These are phyloP conservation scores for Xanthoceras sorbifolium DNA, from an alignment of 345 rosid species.

Conservation along the genomic window DNA sequence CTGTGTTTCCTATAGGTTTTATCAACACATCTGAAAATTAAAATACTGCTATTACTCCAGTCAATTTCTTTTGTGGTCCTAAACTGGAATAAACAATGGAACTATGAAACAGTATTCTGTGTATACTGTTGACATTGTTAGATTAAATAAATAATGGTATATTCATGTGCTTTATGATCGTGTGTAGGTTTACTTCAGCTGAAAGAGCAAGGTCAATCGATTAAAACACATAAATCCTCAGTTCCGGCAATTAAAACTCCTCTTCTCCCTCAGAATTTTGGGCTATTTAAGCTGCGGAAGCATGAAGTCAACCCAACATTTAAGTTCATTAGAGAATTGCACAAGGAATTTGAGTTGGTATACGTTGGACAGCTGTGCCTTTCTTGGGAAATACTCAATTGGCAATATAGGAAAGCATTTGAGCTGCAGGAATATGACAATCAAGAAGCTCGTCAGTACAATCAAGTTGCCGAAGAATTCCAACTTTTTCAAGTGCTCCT, in stretches of 20 bases:
- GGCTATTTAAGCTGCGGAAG: constrained; percentile 46
- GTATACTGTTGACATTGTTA: not conserved
- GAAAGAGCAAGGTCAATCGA: constrained; percentile 36
- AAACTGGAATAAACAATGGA: not conserved
- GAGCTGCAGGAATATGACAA: constrained; percentile 48
- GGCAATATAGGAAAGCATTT: constrained; percentile 63
- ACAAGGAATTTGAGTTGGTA: constrained; percentile 67
- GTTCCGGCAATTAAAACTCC: constrained; percentile 28
- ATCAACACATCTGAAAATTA: not conserved
- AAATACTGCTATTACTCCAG: not conserved
- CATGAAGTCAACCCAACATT: constrained; percentile 33
- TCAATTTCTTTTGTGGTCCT: not conserved
- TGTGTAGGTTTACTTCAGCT: constrained; percentile 59
- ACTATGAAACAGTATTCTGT: not conserved
- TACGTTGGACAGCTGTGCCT: constrained; percentile 82
- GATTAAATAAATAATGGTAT: not conserved
- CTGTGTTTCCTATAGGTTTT: too few species aligned
- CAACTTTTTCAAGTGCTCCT: constrained; percentile 83
- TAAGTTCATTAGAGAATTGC: constrained; percentile 47
- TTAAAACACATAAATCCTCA: constrained; percentile 23
- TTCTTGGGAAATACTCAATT: constrained; percentile 86
- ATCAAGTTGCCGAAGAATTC: constrained; percentile 70
- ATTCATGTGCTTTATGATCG: not conserved
- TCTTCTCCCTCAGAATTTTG: constrained; percentile 34
- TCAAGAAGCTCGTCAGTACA: constrained; percentile 44